Percentiles rank a stretch among this genome's conserved stretches.
These are phyloP conservation scores for Niebla homalea DNA, from an alignment of 495 filamentous ascomycete species.

Conservation along the genomic window DNA sequence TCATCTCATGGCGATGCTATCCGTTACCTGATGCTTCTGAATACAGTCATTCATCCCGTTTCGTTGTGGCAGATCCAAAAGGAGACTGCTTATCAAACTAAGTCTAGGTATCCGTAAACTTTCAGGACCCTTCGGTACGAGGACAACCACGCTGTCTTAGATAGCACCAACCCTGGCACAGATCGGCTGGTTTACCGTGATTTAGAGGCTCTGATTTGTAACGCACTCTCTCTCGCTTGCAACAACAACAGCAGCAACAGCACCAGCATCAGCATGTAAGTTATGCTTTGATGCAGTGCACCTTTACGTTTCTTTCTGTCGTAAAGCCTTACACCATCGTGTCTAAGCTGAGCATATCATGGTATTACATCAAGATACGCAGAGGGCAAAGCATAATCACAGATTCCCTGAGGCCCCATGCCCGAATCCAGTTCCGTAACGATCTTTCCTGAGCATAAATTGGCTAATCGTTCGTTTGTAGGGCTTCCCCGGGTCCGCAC, in stretches of 20 bases:
- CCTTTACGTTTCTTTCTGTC: slow-evolving; percentile 5
- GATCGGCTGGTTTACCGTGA: slow-evolving; percentile 7
- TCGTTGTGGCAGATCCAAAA: slow-evolving; percentile 13
- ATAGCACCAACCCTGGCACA: slow-evolving; percentile 8
- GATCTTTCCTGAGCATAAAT: slow-evolving; percentile 1
- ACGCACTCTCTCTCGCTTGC: slow-evolving; percentile 9
- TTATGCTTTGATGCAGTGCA: slow-evolving; percentile 3
- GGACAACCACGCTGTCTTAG: slow-evolving; percentile 7
- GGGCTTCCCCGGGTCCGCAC: neutral
- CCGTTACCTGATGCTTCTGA: slow-evolving; percentile 11
- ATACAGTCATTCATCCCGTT: slow-evolving; percentile 13
- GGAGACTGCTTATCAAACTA: slow-evolving; percentile 8
- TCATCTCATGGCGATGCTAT: slow-evolving; percentile 12
- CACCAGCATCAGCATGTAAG: slow-evolving; percentile 6
- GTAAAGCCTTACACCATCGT: slow-evolving; percentile 5
- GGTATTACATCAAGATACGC: slow-evolving; percentile 1
- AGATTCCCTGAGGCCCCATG: neutral
- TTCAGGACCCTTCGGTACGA: slow-evolving; percentile 7
- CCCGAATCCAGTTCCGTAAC: neutral
- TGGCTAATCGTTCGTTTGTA: slow-evolving; percentile 6
- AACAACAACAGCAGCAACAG: too few species aligned
- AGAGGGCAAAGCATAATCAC: neutral
- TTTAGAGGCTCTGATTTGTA: slow-evolving; percentile 9
- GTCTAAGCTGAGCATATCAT: slow-evolving; percentile 6
- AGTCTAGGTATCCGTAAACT: slow-evolving; percentile 6